These are phyloP conservation scores for Marasmius fiardii DNA, from an alignment of 1,284 basidiomycete species.

Conservation along the genomic window DNA sequence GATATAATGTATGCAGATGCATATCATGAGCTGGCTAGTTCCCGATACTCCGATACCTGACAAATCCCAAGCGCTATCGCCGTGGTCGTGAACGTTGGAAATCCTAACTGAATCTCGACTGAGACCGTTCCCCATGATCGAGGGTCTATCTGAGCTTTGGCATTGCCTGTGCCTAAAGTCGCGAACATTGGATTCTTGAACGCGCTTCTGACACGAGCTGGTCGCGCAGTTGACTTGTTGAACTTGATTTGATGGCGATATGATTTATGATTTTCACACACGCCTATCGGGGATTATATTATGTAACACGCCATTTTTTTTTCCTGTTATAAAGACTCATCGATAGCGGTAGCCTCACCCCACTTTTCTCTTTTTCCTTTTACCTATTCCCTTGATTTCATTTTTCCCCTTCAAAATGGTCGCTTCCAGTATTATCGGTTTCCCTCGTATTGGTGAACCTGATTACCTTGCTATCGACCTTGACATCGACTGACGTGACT, in stretches of 20 bases:
- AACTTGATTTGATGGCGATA: background rate
- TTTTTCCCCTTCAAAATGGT: slow-evolving; percentile 48
- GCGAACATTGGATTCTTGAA: no score
- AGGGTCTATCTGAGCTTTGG: no score
- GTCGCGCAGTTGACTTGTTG: background rate
- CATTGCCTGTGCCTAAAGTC: no score
- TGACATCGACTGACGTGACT: slow-evolving; percentile 2
- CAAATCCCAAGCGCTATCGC: no score
- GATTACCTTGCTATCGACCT: slow-evolving; percentile 10
- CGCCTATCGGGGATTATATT: no score
- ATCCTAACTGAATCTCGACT: no score
- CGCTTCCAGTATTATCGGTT: slow-evolving; percentile 88
- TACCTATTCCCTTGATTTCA: background rate
- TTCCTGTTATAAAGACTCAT: slow-evolving; percentile 1
- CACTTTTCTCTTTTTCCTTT: slow-evolving; percentile 1
- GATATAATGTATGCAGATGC: no score
- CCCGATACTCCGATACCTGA: no score
- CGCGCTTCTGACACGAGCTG: background rate
- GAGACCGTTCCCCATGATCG: no score
- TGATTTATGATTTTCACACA: no score
- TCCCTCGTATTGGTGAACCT: slow-evolving; percentile 88
- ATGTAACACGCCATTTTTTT: slow-evolving; percentile 2
- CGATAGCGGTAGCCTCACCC: background rate
- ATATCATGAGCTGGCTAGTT: no score
- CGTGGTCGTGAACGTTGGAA: no score